These are phyloP conservation scores for Stylonectria norvegica DNA, from an alignment of 2,329 filamentous ascomycete species.

Conservation along the genomic window DNA sequence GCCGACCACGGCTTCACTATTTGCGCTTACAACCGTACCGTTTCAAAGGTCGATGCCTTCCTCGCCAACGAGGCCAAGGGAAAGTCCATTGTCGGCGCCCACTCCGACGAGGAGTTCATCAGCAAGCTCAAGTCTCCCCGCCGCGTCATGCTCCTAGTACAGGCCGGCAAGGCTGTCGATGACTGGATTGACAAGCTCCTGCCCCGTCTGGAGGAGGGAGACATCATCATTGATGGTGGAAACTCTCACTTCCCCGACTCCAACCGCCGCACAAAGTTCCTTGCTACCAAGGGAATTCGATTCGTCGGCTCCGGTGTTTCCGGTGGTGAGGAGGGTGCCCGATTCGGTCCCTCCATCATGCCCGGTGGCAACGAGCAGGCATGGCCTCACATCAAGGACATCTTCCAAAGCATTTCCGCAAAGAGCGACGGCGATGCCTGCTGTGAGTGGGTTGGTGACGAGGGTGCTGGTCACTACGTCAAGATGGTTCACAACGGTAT, in stretches of 20 bases:
- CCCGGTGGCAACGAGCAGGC: slow-evolving; percentile 97
- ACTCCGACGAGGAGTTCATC: slow-evolving; percentile 91
- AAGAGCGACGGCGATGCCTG: slow-evolving; percentile 97
- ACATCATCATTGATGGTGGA: slow-evolving; percentile 98
- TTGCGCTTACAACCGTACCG: slow-evolving; percentile 97
- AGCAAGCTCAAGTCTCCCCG: slow-evolving; percentile 96
- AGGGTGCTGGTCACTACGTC: slow-evolving; percentile 99
- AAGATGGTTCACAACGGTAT: slow-evolving; percentile 99
- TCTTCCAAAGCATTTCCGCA: slow-evolving; percentile 96
- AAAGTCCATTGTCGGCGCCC: slow-evolving; percentile 92
- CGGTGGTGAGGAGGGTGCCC: slow-evolving; percentile 98
- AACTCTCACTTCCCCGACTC: slow-evolving; percentile 99
- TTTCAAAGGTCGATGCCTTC: slow-evolving; percentile 96
- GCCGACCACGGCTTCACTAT: slow-evolving; percentile 94
- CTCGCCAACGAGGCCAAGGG: slow-evolving; percentile 88
- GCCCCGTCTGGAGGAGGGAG: slow-evolving; percentile 75
- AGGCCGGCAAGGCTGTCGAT: slow-evolving; percentile 96
- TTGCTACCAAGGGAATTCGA: slow-evolving; percentile 79
- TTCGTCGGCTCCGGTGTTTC: slow-evolving; percentile 98
- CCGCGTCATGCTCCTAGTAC: slow-evolving; percentile 97
- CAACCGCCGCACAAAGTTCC: slow-evolving; percentile 93
- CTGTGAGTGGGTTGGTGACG: slow-evolving; percentile 99
- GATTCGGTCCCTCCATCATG: slow-evolving; percentile 97
- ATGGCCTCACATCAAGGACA: slow-evolving; percentile 97
- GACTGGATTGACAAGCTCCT: slow-evolving; percentile 97